Evolutionary conservation across 768 basidiomycete species (phyloP).

Genomic region (Tulasnella sp.): DNA sequence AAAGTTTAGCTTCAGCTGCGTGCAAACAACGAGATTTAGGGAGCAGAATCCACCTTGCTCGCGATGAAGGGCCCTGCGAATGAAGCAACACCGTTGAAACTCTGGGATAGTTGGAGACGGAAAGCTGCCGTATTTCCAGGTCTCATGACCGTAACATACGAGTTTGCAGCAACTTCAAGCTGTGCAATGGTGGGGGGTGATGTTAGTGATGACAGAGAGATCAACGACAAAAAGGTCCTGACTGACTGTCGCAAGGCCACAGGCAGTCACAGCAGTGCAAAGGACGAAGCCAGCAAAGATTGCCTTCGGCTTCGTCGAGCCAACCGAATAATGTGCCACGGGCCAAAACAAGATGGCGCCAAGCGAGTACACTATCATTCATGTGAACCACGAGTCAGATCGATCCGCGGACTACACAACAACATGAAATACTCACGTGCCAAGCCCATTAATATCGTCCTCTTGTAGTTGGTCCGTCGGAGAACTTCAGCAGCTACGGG

Average conservation of each 20-base stretch:
- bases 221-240: background rate
- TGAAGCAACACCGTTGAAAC: constrained; percentile 65
- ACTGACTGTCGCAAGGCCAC: constrained; percentile 26
- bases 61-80: constrained; percentile 60
- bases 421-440: constrained; percentile 20
- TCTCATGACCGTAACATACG: constrained; percentile 64
- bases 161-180: constrained; percentile 66
- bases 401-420: background rate
- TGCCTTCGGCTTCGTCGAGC: background rate
- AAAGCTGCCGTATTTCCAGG: constrained; percentile 52
- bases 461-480: constrained; percentile 54
- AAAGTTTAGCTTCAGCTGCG: too few species aligned
- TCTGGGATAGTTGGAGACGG: constrained; percentile 69
- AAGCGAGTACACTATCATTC: constrained; percentile 20
- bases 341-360: constrained; percentile 77
- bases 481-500: constrained; percentile 14
- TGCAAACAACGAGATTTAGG: too few species aligned
- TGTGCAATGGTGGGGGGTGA: constrained; percentile 45
- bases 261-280: constrained; percentile 54
- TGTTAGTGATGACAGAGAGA: constrained; percentile 19
- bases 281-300: constrained; percentile 63
- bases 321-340: constrained; percentile 47
- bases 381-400: background rate
- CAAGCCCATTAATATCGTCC: constrained; percentile 18
- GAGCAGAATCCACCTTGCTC: too few species aligned